These are phyloP conservation scores for Metarhizium robertsii DNA, from an alignment of 2,329 filamentous ascomycete species.

Conservation along the genomic window DNA sequence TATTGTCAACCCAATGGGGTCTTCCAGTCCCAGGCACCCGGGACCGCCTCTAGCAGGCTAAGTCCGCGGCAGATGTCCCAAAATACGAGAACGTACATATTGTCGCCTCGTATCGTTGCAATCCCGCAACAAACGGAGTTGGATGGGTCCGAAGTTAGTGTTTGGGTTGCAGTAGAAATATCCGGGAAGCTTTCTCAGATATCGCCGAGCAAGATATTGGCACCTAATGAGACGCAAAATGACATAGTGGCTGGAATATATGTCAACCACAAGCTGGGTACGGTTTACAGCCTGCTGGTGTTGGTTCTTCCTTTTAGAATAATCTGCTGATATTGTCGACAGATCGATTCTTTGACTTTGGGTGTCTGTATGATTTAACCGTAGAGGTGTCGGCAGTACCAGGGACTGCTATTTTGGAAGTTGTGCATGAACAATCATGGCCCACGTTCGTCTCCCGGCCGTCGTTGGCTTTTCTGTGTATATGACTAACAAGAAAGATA, in stretches of 20 bases:
- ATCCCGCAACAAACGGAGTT: slow-evolving; percentile 31
- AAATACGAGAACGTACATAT: slow-evolving; percentile 14
- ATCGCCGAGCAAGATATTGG: slow-evolving; percentile 2
- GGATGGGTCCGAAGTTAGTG: slow-evolving; percentile 19
- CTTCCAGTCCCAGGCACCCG: background rate
- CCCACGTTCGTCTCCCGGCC: slow-evolving; percentile 26
- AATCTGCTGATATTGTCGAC: background rate
- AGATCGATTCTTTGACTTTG: slow-evolving; percentile 31
- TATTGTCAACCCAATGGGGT: background rate
- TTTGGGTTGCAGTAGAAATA: slow-evolving; percentile 44
- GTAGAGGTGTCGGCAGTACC: slow-evolving; percentile 34
- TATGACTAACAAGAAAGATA: slow-evolving; percentile 7
- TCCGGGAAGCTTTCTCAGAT: slow-evolving; percentile 27
- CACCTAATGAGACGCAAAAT: background rate
- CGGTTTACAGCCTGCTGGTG: background rate
- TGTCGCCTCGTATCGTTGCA: slow-evolving; percentile 34
- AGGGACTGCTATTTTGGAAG: slow-evolving; percentile 32
- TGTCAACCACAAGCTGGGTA: slow-evolving; percentile 13
- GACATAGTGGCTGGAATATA: slow-evolving; percentile 6
- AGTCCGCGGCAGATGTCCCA: slow-evolving; percentile 7
- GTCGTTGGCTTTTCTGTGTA: no score
- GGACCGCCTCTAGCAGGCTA: background rate
- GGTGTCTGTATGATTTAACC: slow-evolving; percentile 38
- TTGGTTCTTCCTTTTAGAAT: background rate
- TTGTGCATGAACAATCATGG: slow-evolving; percentile 34